Evolutionary conservation across 108 stramenopile genomes (phyloP).

Genomic region (Cyclotella choctawhatcheeana): DNA sequence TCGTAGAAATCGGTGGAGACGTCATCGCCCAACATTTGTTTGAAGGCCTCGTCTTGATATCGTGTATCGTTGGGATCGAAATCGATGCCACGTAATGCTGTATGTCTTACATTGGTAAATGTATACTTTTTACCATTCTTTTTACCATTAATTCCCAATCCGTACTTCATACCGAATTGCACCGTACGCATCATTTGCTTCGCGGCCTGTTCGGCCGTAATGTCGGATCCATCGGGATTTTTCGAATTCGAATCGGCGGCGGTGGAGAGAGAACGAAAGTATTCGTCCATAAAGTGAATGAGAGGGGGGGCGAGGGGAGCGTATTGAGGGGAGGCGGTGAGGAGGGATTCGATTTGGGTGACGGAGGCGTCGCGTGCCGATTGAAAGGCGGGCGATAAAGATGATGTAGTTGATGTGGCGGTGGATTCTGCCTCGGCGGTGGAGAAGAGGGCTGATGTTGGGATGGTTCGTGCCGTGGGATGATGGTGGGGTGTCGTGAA

Average conservation of each 20-base stretch:
- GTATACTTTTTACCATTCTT: constrained; percentile 57
- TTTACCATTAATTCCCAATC: no score
- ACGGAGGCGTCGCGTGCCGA: constrained; percentile 51
- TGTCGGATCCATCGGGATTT: constrained; percentile 37
- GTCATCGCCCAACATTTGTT: constrained; percentile 31
- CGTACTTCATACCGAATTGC: constrained; percentile 69
- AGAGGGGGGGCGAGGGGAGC: constrained; percentile 53
- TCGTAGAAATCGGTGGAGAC: constrained; percentile 74
- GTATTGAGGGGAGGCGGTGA: constrained; percentile 2
- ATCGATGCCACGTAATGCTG: constrained; percentile 68
- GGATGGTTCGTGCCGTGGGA: not conserved
- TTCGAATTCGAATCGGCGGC: constrained; percentile 29
- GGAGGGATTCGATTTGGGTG: constrained; percentile 32
- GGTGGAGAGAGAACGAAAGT: constrained; percentile 61
- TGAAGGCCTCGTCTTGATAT: constrained; percentile 40
- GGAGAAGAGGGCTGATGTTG: constrained; percentile 19
- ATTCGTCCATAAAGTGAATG: constrained; percentile 79
- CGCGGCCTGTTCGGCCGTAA: constrained; percentile 43
- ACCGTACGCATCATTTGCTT: constrained; percentile 67
- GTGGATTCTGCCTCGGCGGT: constrained; percentile 34
- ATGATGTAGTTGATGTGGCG: not conserved
- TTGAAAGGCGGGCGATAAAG: constrained; percentile 52
- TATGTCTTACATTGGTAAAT: constrained; percentile 72
- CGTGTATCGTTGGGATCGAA: constrained; percentile 47
- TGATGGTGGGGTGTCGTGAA: constrained; percentile 6